Conservation (phyloP, 2,329 filamentous ascomycete genomes). For the Pyrenochaeta sp. region DNA sequence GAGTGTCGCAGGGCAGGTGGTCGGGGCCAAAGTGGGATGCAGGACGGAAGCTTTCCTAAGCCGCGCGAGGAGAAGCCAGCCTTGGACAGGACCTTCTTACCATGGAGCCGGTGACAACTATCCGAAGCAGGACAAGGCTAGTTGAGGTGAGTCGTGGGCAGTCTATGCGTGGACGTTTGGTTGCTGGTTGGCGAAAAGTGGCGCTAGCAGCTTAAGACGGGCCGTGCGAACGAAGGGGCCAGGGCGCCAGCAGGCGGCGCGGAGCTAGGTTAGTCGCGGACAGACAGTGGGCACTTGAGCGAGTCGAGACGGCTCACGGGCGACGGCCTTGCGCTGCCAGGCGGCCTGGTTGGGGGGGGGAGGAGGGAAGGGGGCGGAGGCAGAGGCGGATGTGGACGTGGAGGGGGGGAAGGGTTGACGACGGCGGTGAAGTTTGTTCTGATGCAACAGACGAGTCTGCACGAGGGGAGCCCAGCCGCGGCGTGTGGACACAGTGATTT, state of each 20-base stretch:
- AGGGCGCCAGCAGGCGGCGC: slow-evolving; percentile 30
- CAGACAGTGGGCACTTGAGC: background rate
- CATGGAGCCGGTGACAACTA: slow-evolving; percentile 48
- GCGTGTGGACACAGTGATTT: slow-evolving; percentile 7
- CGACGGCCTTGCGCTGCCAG: background rate
- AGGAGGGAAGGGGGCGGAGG: too few species aligned
- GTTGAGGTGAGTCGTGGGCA: slow-evolving; percentile 35
- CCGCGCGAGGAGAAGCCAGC: slow-evolving; percentile 45
- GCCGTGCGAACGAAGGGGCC: slow-evolving; percentile 39
- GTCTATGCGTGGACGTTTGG: slow-evolving; percentile 46
- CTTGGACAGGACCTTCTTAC: slow-evolving; percentile 43
- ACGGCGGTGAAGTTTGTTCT: background rate
- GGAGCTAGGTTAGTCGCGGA: slow-evolving; percentile 25
- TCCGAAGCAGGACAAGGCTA: slow-evolving; percentile 45
- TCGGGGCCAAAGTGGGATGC: slow-evolving; percentile 39
- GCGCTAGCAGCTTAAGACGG: slow-evolving; percentile 33
- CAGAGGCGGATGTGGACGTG: too few species aligned
- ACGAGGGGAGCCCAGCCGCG: slow-evolving; percentile 2
- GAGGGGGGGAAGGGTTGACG: too few species aligned
- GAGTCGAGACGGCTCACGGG: background rate
- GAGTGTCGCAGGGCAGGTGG: slow-evolving; percentile 46
- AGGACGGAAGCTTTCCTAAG: slow-evolving; percentile 42
- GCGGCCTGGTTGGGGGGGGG: background rate
- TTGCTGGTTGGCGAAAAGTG: slow-evolving; percentile 37
- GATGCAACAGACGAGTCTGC: slow-evolving; percentile 1